Conservation (phyloP, 2,329 filamentous ascomycete species). For the Stemphylium lycopersici region DNA sequence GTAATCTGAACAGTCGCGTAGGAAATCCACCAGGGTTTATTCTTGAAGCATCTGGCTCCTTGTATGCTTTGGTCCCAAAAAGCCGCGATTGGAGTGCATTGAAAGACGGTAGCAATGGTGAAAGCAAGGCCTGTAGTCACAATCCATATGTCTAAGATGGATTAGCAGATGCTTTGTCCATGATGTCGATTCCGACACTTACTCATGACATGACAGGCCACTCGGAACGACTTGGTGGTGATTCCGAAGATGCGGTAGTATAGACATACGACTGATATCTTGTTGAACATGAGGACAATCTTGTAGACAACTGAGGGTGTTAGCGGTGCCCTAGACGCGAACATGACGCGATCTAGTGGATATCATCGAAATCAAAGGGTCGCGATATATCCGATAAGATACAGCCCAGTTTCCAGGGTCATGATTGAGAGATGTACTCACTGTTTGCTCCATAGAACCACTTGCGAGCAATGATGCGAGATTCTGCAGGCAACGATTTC, state of each 20-base stretch:
- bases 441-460: constrained; percentile 42
- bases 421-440: constrained; percentile 1
- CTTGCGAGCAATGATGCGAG: constrained; percentile 26
- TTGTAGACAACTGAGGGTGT: constrained; percentile 42
- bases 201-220: constrained; percentile 32
- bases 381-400: too few species aligned
- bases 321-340: neutral
- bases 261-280: constrained; percentile 41
- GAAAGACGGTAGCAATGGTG: constrained; percentile 41
- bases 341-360: too few species aligned
- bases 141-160: constrained; percentile 28
- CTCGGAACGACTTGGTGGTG: constrained; percentile 32
- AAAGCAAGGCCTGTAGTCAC: constrained; percentile 38
- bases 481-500: constrained; percentile 16
- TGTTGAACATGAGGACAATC: constrained; percentile 44
- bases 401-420: too few species aligned
- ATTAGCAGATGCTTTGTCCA: neutral
- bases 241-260: constrained; percentile 46
- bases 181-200: neutral
- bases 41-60: constrained; percentile 39
- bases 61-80: constrained; percentile 41
- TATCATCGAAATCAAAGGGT: too few species aligned
- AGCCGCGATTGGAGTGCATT: constrained; percentile 39
- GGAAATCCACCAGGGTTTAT: constrained; percentile 35
- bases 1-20: constrained; percentile 29